phyloP scores from a whole-genome alignment of 768 basidiomycete species.

The Dendrothele bispora region DNA sequence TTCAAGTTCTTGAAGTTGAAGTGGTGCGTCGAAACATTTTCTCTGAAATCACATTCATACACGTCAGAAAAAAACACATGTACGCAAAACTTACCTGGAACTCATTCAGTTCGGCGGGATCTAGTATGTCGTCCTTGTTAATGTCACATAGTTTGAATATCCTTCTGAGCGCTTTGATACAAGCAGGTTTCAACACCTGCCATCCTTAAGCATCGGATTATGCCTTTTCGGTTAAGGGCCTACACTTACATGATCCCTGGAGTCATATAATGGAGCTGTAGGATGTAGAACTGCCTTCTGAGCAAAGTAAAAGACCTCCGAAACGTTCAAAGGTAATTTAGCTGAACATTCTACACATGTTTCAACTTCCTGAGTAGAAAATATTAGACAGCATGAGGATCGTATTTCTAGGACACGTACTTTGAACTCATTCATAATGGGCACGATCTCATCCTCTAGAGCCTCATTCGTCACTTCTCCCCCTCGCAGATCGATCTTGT shows the following conservation, averaged over 20 bases:
- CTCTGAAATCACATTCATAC: conserved; percentile 46
- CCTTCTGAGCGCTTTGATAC: conserved; percentile 80
- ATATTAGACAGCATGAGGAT: conserved; percentile 9
- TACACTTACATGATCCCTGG: conserved; percentile 83
- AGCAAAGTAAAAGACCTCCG: conserved; percentile 97
- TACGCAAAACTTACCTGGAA: conserved; percentile 72
- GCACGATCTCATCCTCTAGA: conserved; percentile 90
- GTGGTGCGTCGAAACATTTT: conserved; percentile 92
- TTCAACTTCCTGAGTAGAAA: conserved; percentile 80
- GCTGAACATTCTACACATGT: conserved; percentile 99
- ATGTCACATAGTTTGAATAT: conserved; percentile 97
- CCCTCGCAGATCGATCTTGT: conserved; percentile 95
- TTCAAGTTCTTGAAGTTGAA: conserved; percentile 91
- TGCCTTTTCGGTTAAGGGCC: no score
- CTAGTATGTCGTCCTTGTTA: conserved; percentile 92
- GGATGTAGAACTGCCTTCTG: conserved; percentile 98
- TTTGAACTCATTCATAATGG: conserved; percentile 99
- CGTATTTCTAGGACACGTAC: conserved; percentile 35
- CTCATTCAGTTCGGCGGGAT: conserved; percentile 90
- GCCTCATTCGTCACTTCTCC: conserved; percentile 94
- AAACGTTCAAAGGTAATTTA: conserved; percentile 85
- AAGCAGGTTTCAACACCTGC: conserved; percentile 90
- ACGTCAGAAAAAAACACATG: neutral
- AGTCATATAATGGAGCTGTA: conserved; percentile 95
- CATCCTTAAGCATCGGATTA: no score